Evolutionary conservation across 306 rosid species (phyloP), one percentile per base, ranked within the genome.

Genomic region (Vigna reflexopilosa): DNA sequence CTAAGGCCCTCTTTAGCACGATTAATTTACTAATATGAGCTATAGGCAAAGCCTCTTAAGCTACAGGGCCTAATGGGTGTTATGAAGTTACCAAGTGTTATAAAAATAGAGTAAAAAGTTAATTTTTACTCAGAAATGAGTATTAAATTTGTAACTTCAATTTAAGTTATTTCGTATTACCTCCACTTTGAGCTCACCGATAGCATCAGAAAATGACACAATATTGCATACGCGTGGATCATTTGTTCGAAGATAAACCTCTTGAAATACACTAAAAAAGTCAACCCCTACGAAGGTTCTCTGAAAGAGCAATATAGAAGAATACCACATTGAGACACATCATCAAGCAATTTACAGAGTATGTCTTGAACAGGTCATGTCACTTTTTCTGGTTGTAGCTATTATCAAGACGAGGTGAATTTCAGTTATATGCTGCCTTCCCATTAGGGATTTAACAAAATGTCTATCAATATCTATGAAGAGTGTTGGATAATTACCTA

Each of bases 171-270:
- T 55, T 69, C 44, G 59, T 38, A 88, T 80, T 86, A 92, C 98
- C 96, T 94, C 98, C 57, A 92, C 97, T 89, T 92, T 94, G n/a
- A 94, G 97, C 86, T 94, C 97, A 78, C 98, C 98, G 17, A 92
- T 83, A 78, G 92, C 92, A 70, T 94, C 98, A 80, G 98, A 92
- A 85, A 94, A 92, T 73, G 87, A 85, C 20, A 94, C 96, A 55
- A 94, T 87, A 81, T 94, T 92, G 82, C 88, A 76, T 6, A 92
- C 97, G 2, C 97, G 94, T 9, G 94, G 96, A 82, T 94, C 98
- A 79, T 86, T 92, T 34, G 97, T 83, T 82, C 49, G 86, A 75
- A 94, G 97, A 80, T 83, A 83, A 69, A 94, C 89, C 91, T 94
- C 98, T 92, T 94, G 98, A 80, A 90, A 92, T 57, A 94, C 94